These are phyloP conservation scores for Xylaria sp. DNA, from an alignment of 2,329 filamentous ascomycete species.

Conservation along the genomic window DNA sequence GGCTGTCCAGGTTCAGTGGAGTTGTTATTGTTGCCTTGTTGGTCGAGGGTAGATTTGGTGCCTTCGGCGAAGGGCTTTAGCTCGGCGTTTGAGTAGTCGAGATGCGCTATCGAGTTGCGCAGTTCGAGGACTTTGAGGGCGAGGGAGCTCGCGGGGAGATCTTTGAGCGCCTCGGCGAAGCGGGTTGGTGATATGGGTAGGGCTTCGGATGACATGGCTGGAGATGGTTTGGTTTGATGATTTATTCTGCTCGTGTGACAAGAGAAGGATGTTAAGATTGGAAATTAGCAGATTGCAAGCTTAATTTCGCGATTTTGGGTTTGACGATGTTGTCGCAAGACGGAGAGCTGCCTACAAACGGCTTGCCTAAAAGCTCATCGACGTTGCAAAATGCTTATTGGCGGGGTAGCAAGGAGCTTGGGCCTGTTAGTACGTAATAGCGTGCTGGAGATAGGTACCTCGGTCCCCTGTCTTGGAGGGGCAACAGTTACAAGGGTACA, in stretches of 20 bases:
- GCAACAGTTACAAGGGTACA: neutral
- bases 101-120: slow-evolving; percentile 74
- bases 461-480: slow-evolving; percentile 12
- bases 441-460: no score
- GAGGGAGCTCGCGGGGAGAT: slow-evolving; percentile 69
- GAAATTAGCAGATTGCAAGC: neutral
- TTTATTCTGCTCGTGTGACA: neutral
- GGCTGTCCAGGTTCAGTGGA: slow-evolving; percentile 48
- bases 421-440: slow-evolving; percentile 6
- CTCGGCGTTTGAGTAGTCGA: slow-evolving; percentile 75
- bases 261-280: neutral
- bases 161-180: slow-evolving; percentile 71
- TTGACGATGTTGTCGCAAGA: slow-evolving; percentile 32
- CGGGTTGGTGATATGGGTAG: slow-evolving; percentile 64
- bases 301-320: neutral
- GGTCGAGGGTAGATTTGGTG: slow-evolving; percentile 42
- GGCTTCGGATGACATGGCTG: slow-evolving; percentile 65
- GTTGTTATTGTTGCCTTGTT: slow-evolving; percentile 28
- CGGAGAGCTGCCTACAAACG: slow-evolving; percentile 30
- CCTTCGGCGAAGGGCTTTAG: slow-evolving; percentile 71
- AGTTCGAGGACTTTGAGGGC: slow-evolving; percentile 79
- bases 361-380: slow-evolving; percentile 8
- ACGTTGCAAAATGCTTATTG: neutral
- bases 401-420: slow-evolving; percentile 31
- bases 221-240: neutral